phyloP scores from a whole-genome alignment of 805 yeast genomes.

The Saccharomycopsis synnaedendra region DNA sequence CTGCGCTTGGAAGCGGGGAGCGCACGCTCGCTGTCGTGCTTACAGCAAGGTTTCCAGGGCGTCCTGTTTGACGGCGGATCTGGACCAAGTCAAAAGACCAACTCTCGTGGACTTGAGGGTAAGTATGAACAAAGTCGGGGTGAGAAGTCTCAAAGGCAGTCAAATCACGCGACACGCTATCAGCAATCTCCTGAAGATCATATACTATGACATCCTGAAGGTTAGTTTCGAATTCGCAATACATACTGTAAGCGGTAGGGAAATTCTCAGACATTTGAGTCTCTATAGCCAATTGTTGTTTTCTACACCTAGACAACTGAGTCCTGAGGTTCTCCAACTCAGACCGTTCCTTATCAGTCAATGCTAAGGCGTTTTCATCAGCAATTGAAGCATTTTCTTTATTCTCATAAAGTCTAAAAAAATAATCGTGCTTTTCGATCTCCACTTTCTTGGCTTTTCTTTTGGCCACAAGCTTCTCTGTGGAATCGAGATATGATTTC shows the following conservation, averaged over 20 bases:
- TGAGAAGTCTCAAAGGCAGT: not conserved
- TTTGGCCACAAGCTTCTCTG: conserved; percentile 25
- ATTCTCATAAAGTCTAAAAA: conserved; percentile 15
- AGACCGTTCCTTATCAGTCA: conserved; percentile 24
- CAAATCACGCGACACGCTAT: not conserved
- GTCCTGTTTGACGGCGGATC: not conserved
- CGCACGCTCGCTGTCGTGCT: no score
- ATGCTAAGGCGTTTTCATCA: conserved; percentile 18
- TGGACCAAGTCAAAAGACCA: conserved; percentile 5
- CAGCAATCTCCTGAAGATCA: conserved; percentile 20
- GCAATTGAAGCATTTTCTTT: conserved; percentile 22
- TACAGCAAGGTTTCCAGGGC: no score
- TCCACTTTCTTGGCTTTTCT: conserved; percentile 24
- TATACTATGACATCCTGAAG: conserved; percentile 24
- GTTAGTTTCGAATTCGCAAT: conserved; percentile 30
- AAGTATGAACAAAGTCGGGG: not conserved
- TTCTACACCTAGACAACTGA: conserved; percentile 17
- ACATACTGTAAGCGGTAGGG: conserved; percentile 26
- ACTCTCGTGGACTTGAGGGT: conserved; percentile 19
- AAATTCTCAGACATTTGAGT: conserved; percentile 22
- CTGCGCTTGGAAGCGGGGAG: not conserved
- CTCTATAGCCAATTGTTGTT: conserved; percentile 19
- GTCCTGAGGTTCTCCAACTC: conserved; percentile 21
- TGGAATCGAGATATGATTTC: conserved; percentile 22
- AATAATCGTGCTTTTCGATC: conserved; percentile 19